Percentiles rank a stretch among this genome's conserved stretches.
Conservation (phyloP, 176 grass and related monocot species). For the Oryza nivara region DNA sequence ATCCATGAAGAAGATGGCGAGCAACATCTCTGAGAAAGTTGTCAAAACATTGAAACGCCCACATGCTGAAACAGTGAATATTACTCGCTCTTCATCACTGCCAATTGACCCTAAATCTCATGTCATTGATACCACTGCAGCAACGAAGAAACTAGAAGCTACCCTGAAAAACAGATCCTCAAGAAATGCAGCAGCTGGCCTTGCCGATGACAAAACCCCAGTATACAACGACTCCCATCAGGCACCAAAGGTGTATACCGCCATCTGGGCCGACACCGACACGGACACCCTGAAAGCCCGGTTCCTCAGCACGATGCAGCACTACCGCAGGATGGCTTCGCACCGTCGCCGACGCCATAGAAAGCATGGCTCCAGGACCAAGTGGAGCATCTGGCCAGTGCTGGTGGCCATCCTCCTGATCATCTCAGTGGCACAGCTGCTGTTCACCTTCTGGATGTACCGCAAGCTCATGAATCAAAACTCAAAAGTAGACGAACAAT, state of each 20-base stretch:
- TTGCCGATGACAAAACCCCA: not conserved
- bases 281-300: constrained; percentile 41
- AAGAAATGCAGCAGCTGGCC: not conserved
- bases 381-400: constrained; percentile 27
- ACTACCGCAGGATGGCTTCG: constrained; percentile 40
- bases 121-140: constrained; percentile 9
- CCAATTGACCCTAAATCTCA: not conserved
- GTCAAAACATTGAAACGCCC: not conserved
- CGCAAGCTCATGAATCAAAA: constrained; percentile 42
- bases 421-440: constrained; percentile 51
- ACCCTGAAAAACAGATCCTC: not conserved
- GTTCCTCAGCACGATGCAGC: constrained; percentile 40
- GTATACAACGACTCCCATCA: constrained; percentile 5
- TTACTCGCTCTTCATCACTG: no score
- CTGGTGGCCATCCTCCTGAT: constrained; percentile 46
- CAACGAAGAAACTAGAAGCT: constrained; percentile 6
- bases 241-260: constrained; percentile 43
- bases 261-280: constrained; percentile 46
- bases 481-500: constrained; percentile 28
- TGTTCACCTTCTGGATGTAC: constrained; percentile 60
- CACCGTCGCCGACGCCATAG: constrained; percentile 29
- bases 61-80: not conserved
- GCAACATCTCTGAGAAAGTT: not conserved
- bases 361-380: constrained; percentile 10
- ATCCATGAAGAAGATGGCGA: constrained; percentile 20